These are phyloP conservation scores for Microdochium paspali DNA, from an alignment of 2,329 filamentous ascomycete species.

Conservation along the genomic window DNA sequence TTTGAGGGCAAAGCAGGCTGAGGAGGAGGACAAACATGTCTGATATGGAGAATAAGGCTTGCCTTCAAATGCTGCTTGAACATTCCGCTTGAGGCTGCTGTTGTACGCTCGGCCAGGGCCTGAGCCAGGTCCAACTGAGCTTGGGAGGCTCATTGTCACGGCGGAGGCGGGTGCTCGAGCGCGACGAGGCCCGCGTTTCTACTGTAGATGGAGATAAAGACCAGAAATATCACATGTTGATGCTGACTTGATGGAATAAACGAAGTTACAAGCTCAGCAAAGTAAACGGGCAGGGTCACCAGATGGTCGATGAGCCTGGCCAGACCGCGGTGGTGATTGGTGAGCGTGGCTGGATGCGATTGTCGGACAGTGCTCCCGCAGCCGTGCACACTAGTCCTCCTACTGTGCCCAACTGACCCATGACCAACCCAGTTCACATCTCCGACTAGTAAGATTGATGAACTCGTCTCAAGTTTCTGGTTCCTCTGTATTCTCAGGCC, in stretches of 20 bases:
- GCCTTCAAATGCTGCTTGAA: constrained; percentile 55
- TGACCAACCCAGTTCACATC: not conserved
- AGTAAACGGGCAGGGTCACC: too few relatives aligned
- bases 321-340: too few relatives aligned
- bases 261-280: too few relatives aligned
- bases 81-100: constrained; percentile 37
- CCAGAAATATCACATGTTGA: not conserved
- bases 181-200: not conserved
- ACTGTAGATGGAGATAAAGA: not conserved
- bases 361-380: not conserved
- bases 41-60: constrained; percentile 16
- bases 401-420: not conserved
- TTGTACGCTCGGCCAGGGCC: not conserved
- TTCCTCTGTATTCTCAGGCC: too few relatives aligned
- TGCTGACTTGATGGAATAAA: too few relatives aligned
- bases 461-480: too few relatives aligned
- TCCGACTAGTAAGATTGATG: too few relatives aligned
- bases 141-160: not conserved
- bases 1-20: constrained; percentile 7
- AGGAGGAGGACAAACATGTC: constrained; percentile 8
- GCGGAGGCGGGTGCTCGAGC: not conserved
- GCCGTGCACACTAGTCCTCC: not conserved
- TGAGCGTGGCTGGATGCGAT: not conserved
- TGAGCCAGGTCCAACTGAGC: not conserved
- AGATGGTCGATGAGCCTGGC: too few relatives aligned